Evolutionary conservation across 179 eudicot species (phyloP).

Genomic region (Nepenthes alata): DNA sequence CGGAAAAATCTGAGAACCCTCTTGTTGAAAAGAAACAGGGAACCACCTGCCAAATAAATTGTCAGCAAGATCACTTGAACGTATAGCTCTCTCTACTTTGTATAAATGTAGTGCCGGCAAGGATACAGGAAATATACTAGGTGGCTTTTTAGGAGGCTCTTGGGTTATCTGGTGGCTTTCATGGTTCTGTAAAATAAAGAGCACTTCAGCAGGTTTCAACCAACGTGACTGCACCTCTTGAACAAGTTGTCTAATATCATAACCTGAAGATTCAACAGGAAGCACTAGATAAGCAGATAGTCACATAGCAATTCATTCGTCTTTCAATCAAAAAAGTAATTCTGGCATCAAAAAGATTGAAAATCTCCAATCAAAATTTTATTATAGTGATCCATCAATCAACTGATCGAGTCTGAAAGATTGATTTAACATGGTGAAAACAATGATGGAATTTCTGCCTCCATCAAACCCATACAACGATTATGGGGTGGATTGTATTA

Average conservation of each 20-base stretch:
- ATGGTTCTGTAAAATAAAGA: constrained; percentile 66
- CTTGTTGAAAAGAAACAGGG: constrained; percentile 77
- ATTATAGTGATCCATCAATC: not conserved
- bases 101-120: not conserved
- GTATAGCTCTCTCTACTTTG: not conserved
- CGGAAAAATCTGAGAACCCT: constrained; percentile 76
- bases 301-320: not conserved
- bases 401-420: too few species aligned
- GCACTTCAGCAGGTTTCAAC: constrained; percentile 88
- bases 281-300: not conserved
- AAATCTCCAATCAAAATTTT: not conserved
- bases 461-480: too few species aligned
- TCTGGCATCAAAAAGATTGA: too few species aligned
- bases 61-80: not conserved
- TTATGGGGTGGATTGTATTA: too few species aligned
- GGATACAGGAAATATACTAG: constrained; percentile 26
- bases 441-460: too few species aligned
- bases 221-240: constrained; percentile 77
- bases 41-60: constrained; percentile 52
- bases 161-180: constrained; percentile 51
- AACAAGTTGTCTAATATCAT: constrained; percentile 48
- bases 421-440: too few species aligned
- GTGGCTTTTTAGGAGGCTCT: constrained; percentile 60
- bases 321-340: not conserved
- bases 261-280: constrained; percentile 32